Percentiles rank a stretch among this genome's conserved stretches.
These are phyloP conservation scores for Lumnitzera racemosa DNA, from an alignment of 345 rosid species.

Conservation along the genomic window DNA sequence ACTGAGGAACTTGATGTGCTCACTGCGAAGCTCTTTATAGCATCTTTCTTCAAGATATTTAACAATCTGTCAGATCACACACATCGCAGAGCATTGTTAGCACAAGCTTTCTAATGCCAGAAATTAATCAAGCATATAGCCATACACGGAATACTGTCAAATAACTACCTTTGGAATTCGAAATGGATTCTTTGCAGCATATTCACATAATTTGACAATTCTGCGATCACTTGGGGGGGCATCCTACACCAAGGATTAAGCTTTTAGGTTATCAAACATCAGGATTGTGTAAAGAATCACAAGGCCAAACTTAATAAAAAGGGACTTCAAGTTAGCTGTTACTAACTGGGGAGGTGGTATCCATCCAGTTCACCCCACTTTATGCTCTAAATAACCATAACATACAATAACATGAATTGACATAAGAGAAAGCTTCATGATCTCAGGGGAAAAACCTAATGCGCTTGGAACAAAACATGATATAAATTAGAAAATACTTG, in stretches of 20 bases:
- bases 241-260: constrained; percentile 38
- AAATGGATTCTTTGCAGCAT: constrained; percentile 81
- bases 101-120: background rate
- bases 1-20: constrained; percentile 58
- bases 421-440: no score
- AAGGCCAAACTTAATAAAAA: background rate
- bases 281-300: background rate
- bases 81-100: constrained; percentile 8
- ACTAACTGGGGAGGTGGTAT: background rate
- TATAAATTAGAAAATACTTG: no score
- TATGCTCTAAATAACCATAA: no score
- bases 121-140: background rate
- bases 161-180: constrained; percentile 76
- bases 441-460: no score
- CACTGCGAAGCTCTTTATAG: constrained; percentile 72
- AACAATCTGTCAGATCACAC: constrained; percentile 52
- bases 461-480: no score
- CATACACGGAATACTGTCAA: background rate
- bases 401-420: no score
- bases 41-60: constrained; percentile 90
- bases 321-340: background rate
- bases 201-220: constrained; percentile 80
- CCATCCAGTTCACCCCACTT: no score
- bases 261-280: constrained; percentile 1
- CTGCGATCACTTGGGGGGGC: constrained; percentile 70